Percentiles rank a stretch among this genome's conserved stretches.
These are phyloP conservation scores for Blattamonas nauphoetae DNA, from an alignment of 78 protist species.

Conservation along the genomic window DNA sequence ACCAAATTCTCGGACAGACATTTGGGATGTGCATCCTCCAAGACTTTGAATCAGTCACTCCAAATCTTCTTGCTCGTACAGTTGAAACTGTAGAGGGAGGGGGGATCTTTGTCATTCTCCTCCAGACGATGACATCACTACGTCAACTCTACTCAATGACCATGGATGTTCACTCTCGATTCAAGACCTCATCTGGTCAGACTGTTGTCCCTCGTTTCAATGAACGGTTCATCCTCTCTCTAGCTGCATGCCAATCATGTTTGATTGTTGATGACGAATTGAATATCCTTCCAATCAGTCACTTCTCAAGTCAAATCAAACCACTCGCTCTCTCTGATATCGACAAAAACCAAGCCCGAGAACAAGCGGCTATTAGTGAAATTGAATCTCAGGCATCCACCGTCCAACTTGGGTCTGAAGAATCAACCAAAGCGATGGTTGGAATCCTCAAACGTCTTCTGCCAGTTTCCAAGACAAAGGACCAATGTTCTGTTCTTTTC, in stretches of 20 bases:
- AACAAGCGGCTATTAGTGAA: neutral
- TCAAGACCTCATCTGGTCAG: slow-evolving; percentile 64
- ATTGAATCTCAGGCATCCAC: neutral
- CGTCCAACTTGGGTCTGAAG: neutral
- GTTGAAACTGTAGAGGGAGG: slow-evolving; percentile 98
- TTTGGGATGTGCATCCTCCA: slow-evolving; percentile 89
- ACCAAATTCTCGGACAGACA: slow-evolving; percentile 90
- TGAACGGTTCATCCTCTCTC: slow-evolving; percentile 91
- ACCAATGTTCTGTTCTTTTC: neutral
- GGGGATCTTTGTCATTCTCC: slow-evolving; percentile 79
- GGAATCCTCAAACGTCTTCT: neutral
- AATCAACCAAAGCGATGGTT: neutral
- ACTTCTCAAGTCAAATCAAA: slow-evolving; percentile 26
- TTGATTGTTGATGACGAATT: slow-evolving; percentile 78
- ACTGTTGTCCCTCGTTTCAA: slow-evolving; percentile 86
- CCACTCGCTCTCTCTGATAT: slow-evolving; percentile 8
- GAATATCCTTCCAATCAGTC: slow-evolving; percentile 80
- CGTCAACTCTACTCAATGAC: slow-evolving; percentile 72
- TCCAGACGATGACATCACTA: slow-evolving; percentile 70
- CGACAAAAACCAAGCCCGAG: neutral
- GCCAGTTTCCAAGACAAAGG: neutral
- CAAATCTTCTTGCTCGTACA: slow-evolving; percentile 92
- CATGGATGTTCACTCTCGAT: slow-evolving; percentile 90
- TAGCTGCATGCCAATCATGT: slow-evolving; percentile 52
- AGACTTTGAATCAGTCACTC: slow-evolving; percentile 97